These are phyloP conservation scores for Dipteronia sinensis DNA, from an alignment of 345 rosid species.

Conservation along the genomic window DNA sequence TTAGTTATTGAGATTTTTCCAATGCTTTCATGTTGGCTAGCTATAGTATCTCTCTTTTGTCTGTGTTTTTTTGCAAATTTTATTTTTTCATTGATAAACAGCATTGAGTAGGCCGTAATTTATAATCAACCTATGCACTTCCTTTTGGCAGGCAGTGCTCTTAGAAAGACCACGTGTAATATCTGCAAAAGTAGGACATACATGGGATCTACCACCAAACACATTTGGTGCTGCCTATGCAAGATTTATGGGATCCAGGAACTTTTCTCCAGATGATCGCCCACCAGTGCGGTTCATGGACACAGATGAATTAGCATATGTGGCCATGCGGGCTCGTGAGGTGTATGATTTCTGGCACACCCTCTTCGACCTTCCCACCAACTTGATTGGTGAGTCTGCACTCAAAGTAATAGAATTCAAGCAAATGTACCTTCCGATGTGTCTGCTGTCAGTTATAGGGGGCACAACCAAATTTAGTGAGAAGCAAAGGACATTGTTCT, in stretches of 20 bases:
- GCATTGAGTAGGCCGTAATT: background rate
- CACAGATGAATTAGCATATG: conserved; percentile 68
- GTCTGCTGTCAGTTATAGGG: conserved; percentile 64
- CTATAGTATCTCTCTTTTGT: no score
- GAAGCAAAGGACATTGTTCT: conserved; percentile 63
- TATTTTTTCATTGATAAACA: background rate
- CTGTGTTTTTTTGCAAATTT: background rate
- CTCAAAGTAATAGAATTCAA: conserved; percentile 73
- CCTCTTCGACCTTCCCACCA: conserved; percentile 68
- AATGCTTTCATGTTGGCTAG: background rate
- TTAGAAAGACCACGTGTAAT: conserved; percentile 69
- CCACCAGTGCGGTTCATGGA: conserved; percentile 85
- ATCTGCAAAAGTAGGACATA: conserved; percentile 58
- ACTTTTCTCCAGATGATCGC: conserved; percentile 75
- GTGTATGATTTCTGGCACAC: conserved; percentile 87
- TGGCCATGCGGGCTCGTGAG: conserved; percentile 73
- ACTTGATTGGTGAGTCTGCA: conserved; percentile 71
- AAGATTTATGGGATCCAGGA: conserved; percentile 82
- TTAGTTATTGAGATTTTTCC: background rate
- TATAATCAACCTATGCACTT: background rate
- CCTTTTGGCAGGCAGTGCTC: conserved; percentile 51
- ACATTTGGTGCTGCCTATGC: conserved; percentile 89
- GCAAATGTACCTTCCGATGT: conserved; percentile 82
- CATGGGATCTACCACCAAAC: conserved; percentile 73
- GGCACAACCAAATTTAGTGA: conserved; percentile 65